Base-by-base conservation (phyloP, 495 filamentous ascomycete genomes). In the Achaetomiella virescens region DNA sequence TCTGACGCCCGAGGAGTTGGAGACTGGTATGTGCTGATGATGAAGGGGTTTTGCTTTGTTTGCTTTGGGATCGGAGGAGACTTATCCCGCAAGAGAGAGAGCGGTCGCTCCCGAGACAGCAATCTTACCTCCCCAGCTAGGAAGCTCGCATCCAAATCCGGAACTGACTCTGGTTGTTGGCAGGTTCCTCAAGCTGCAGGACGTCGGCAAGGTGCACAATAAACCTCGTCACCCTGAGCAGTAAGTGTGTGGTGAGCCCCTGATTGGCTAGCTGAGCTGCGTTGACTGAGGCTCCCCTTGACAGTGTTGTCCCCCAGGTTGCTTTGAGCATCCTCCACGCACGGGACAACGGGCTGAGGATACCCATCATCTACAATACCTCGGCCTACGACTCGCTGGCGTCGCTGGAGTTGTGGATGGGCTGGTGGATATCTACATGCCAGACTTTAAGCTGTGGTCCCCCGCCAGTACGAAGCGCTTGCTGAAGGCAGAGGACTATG, bases 351-450 rank as follows among this genome's bases (percentile, higher is more conserved):
- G 87, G 87, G 1, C 72, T 90, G 18, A 72, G 66, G 2, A 50
- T 90, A 17, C 88, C 88, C 4, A 83, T 90, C 54, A 73, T 91
- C 33, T 90, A 91, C 72, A 91, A 90, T 58, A 89, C 87, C 0
- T 87, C 84, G 0, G 81, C 81, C 6, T 90, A 85, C 59, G 88
- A 90, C 68, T 87, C 82, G 1, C 67, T 87, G 3, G 82, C 78
- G 0, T 87, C 83, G 0, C 65, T 91, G 0, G 66, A 80, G 35
- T 71, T 91, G 2, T 91, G 41, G 83, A 90, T 59, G 88, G 87
- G 0, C 72, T 90, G 10, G 80, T 91, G 0, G 87, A 91, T 65
- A 87, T 91, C 40, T 90, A 90, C 65, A 73, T 90, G 9, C 81
- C 87, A 0, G 87, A 90, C 59, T 89, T 91, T 74, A 90, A 91